Percentiles rank a stretch among this genome's conserved stretches.
These are phyloP conservation scores for Globisporangium acanthophoron DNA, from an alignment of 352 stramenopile genomes.

Conservation along the genomic window DNA sequence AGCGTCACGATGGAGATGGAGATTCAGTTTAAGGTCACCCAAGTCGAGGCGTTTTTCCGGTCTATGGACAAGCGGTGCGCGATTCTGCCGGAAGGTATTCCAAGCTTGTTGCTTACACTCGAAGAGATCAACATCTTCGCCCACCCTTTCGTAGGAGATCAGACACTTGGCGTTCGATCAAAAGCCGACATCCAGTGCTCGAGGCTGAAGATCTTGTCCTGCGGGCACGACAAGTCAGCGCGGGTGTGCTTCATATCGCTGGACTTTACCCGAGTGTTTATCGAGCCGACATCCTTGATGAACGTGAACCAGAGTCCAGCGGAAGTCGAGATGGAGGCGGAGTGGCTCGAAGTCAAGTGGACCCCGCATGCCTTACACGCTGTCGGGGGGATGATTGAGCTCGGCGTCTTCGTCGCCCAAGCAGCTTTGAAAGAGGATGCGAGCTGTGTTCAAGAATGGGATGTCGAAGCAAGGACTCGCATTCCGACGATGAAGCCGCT, in stretches of 20 bases:
- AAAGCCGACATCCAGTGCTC: conserved; percentile 60
- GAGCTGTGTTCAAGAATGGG: not conserved
- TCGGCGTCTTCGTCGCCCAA: conserved; percentile 39
- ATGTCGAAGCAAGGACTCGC: conserved; percentile 5
- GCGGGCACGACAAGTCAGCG: conserved; percentile 12
- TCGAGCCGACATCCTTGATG: conserved; percentile 36
- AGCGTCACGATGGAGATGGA: conserved; percentile 36
- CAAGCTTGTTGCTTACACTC: conserved; percentile 31
- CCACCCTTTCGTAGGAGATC: conserved; percentile 44
- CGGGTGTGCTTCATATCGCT: conserved; percentile 49
- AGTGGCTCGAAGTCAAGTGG: conserved; percentile 77
- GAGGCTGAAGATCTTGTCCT: conserved; percentile 43
- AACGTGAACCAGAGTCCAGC: conserved; percentile 29
- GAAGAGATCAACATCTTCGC: conserved; percentile 55
- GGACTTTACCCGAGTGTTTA: conserved; percentile 61
- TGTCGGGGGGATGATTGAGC: conserved; percentile 52
- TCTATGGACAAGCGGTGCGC: conserved; percentile 29
- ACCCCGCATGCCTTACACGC: conserved; percentile 50
- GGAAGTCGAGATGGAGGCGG: conserved; percentile 67
- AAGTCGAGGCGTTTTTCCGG: conserved; percentile 30
- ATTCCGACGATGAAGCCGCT: conserved; percentile 37
- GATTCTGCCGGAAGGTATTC: conserved; percentile 42
- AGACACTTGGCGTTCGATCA: conserved; percentile 53
- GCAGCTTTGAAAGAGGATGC: conserved; percentile 20
- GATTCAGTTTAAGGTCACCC: conserved; percentile 55